These are phyloP conservation scores for Daldinia grandis DNA, from an alignment of 495 filamentous ascomycete genomes.

Conservation along the genomic window DNA sequence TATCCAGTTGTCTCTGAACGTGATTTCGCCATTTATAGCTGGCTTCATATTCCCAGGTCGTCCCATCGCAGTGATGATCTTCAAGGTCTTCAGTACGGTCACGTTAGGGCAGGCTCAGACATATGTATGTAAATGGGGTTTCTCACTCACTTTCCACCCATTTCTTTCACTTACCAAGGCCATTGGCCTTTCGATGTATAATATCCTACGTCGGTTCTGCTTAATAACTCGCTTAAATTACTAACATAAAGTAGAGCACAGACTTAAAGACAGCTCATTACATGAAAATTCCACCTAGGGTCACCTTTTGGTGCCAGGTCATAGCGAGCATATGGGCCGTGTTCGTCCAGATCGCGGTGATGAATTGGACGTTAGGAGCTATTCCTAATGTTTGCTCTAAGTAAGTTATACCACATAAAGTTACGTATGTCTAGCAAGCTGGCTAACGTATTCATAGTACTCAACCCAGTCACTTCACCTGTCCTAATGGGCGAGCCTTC, in stretches of 20 bases:
- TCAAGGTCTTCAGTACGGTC: constrained; percentile 70
- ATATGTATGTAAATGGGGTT: constrained; percentile 43
- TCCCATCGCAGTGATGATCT: constrained; percentile 71
- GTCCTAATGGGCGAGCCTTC: constrained; percentile 69
- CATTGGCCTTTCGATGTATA: background rate
- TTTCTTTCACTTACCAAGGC: background rate
- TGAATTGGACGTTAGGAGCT: constrained; percentile 67
- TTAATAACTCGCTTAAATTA: constrained; percentile 18
- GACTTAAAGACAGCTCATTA: constrained; percentile 70
- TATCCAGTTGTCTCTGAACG: constrained; percentile 63
- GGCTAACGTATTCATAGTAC: constrained; percentile 24
- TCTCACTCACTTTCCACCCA: background rate
- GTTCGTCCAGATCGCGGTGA: constrained; percentile 66
- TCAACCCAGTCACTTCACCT: constrained; percentile 64
- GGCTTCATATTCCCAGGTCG: constrained; percentile 69
- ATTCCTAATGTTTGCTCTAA: constrained; percentile 62
- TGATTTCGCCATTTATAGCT: constrained; percentile 70
- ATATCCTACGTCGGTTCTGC: background rate
- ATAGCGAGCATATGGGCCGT: constrained; percentile 64
- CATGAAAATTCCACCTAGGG: constrained; percentile 70
- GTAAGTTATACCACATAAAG: constrained; percentile 26
- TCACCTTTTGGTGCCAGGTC: constrained; percentile 67
- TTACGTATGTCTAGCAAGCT: background rate
- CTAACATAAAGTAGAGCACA: constrained; percentile 39
- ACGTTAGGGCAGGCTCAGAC: constrained; percentile 64